These are phyloP conservation scores for Penicillium sp. DNA, from an alignment of 2,329 filamentous ascomycete genomes.

Conservation along the genomic window DNA sequence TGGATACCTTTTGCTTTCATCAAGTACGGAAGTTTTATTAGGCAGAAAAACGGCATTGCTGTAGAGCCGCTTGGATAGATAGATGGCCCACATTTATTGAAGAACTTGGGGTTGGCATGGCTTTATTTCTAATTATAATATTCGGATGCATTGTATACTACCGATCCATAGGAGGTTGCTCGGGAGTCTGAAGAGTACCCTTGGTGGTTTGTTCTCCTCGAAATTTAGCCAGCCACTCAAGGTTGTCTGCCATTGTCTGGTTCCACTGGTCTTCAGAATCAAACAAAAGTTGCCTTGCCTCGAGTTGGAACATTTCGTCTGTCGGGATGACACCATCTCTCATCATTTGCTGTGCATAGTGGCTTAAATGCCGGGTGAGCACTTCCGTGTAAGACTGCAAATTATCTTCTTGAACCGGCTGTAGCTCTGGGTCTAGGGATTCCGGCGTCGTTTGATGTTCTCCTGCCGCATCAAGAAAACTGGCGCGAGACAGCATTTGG, in stretches of 20 bases:
- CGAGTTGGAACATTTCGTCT: slow-evolving; percentile 28
- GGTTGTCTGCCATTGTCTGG: slow-evolving; percentile 23
- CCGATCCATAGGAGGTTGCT: background rate
- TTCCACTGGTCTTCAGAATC: slow-evolving; percentile 28
- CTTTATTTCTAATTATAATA: no score
- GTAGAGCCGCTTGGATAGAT: background rate
- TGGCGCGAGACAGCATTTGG: slow-evolving; percentile 13
- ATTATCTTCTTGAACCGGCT: background rate
- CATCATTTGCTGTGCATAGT: slow-evolving; percentile 22
- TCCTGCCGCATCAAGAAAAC: background rate
- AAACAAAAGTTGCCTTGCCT: slow-evolving; percentile 24
- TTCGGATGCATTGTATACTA: no score
- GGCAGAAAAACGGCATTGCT: background rate
- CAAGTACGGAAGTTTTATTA: background rate
- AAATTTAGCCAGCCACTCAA: slow-evolving; percentile 17
- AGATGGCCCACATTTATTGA: no score
- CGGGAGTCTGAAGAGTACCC: background rate
- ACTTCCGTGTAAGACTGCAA: slow-evolving; percentile 8
- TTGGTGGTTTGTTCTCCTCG: background rate
- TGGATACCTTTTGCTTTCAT: background rate
- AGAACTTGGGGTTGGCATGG: no score
- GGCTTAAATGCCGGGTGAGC: slow-evolving; percentile 19
- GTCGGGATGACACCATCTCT: slow-evolving; percentile 18
- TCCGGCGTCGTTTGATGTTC: background rate
- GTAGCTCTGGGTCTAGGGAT: background rate